Evolutionary conservation across 306 rosid species (phyloP).

Genomic region (Echinosophora koreensis): DNA sequence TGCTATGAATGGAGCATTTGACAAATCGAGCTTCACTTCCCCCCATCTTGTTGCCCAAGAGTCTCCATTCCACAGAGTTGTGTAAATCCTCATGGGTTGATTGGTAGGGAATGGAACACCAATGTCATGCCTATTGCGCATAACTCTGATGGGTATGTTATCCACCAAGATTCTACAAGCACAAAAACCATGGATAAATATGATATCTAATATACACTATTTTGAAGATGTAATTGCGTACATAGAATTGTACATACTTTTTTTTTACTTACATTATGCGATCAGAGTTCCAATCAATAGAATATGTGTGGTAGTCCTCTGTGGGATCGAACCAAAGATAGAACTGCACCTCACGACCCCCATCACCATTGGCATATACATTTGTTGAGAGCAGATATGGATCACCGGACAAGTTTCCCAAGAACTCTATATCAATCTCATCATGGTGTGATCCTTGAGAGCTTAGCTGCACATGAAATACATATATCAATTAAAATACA

Average conservation of each 20-base stretch:
- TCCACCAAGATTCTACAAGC: conserved; percentile 53
- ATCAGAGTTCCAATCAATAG: conserved; percentile 58
- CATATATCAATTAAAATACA: background rate
- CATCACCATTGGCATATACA: conserved; percentile 53
- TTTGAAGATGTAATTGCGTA: background rate
- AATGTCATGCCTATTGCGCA: conserved; percentile 44
- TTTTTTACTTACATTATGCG: conserved; percentile 53
- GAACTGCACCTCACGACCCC: conserved; percentile 56
- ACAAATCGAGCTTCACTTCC: conserved; percentile 51
- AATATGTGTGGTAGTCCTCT: conserved; percentile 50
- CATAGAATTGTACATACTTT: background rate
- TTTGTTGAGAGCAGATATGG: conserved; percentile 61
- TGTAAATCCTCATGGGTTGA: conserved; percentile 52
- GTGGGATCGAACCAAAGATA: conserved; percentile 68
- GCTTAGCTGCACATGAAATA: conserved; percentile 48
- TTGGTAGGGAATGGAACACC: conserved; percentile 60
- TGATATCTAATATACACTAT: background rate
- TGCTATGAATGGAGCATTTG: conserved; percentile 58
- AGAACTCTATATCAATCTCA: conserved; percentile 58
- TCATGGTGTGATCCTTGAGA: conserved; percentile 54
- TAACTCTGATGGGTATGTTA: conserved; percentile 52
- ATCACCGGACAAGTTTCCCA: conserved; percentile 59
- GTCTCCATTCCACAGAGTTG: conserved; percentile 65
- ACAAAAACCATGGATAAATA: conserved; percentile 5
- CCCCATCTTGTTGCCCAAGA: conserved; percentile 70